Conservation (phyloP, 441 rosid genomes). For the Erysimum cheiri region DNA sequence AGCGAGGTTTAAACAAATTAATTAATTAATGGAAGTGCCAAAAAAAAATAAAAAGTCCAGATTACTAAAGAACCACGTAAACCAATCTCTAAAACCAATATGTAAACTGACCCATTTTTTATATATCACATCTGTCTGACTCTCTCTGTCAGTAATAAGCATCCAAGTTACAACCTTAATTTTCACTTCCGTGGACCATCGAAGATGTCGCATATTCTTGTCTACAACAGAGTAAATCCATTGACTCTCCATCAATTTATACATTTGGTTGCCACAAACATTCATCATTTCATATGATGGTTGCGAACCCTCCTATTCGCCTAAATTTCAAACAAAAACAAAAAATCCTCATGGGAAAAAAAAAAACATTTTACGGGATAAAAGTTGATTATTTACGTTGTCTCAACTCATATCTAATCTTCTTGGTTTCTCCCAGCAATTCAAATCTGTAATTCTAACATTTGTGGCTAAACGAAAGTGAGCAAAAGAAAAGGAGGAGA, state of each 20-base stretch:
- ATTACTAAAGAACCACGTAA: background rate
- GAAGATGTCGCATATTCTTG: constrained; percentile 1
- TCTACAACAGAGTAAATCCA: background rate
- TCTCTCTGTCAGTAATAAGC: background rate
- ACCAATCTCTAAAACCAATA: constrained; percentile 7
- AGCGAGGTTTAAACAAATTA: background rate
- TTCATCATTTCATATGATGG: background rate
- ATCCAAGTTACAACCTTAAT: constrained; percentile 13
- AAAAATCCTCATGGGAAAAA: background rate
- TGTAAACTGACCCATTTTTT: constrained; percentile 2
- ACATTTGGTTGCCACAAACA: background rate
- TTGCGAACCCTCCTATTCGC: background rate
- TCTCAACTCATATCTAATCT: constrained; percentile 3
- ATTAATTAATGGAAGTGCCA: background rate
- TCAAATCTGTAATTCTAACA: background rate
- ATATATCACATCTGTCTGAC: background rate
- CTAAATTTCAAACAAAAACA: background rate
- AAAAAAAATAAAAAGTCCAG: background rate
- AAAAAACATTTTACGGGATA: background rate
- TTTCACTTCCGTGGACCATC: constrained; percentile 11
- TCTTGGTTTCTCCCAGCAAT: background rate
- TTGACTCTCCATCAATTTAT: background rate
- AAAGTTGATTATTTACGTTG: background rate
- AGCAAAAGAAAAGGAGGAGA: background rate
- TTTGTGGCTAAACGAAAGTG: constrained; percentile 5